These are phyloP conservation scores for Galeopsis tetrahit DNA, from an alignment of 257 asterid species.

Conservation along the genomic window DNA sequence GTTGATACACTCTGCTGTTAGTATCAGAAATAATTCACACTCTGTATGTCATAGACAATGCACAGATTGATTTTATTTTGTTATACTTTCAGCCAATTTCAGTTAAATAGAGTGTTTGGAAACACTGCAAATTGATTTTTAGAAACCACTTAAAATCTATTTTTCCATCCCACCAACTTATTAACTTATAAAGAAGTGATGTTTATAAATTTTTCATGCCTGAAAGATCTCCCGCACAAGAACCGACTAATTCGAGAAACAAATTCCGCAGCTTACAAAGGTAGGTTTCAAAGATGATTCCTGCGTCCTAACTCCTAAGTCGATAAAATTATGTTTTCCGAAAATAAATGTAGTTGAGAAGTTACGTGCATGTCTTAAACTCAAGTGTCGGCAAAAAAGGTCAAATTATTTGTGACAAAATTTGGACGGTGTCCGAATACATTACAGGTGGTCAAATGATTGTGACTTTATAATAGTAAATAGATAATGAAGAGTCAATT, in stretches of 20 bases:
- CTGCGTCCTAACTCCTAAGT: too few species aligned
- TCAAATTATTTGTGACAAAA: background rate
- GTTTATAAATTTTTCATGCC: background rate
- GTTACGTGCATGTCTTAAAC: constrained; percentile 22
- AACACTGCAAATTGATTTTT: background rate
- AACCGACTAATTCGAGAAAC: too few species aligned
- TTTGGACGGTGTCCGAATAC: background rate
- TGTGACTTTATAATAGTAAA: background rate
- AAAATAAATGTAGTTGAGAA: background rate
- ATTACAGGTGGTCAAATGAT: background rate
- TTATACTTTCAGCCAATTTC: background rate
- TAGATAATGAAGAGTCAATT: background rate
- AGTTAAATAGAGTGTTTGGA: background rate
- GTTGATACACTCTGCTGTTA: constrained; percentile 22
- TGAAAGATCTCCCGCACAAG: background rate
- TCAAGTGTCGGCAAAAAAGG: constrained; percentile 4
- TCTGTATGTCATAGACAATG: background rate
- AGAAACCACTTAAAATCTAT: background rate
- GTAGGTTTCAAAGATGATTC: too few species aligned
- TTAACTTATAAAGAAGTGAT: background rate
- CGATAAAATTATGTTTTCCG: too few species aligned
- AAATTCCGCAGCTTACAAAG: too few species aligned
- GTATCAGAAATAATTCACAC: constrained; percentile 10
- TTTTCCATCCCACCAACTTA: background rate
- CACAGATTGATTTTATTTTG: background rate